Evolutionary conservation across 2,329 filamentous ascomycete genomes (phyloP).

Genomic region (Penicillium sp.): DNA sequence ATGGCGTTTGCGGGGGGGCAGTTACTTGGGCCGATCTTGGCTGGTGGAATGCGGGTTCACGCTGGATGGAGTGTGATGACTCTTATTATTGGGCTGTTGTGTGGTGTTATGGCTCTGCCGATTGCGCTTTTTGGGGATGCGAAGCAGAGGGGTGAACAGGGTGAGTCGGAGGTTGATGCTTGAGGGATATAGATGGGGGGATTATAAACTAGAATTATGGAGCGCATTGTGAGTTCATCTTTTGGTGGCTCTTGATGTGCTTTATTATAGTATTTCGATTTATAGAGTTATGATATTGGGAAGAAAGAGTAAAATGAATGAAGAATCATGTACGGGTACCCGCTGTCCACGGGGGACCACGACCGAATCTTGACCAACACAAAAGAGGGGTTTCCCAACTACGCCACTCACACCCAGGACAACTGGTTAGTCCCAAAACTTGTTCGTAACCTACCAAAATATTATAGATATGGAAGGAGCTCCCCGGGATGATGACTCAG

Average conservation of each 20-base stretch:
- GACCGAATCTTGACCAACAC: no score
- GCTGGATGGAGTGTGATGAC: conserved; percentile 29
- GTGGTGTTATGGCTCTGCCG: conserved; percentile 23
- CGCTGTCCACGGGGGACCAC: no score
- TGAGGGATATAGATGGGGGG: not conserved
- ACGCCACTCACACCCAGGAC: not conserved
- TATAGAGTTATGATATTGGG: no score
- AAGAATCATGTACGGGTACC: no score
- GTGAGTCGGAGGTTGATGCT: not conserved
- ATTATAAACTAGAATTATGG: not conserved
- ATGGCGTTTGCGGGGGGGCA: conserved; percentile 58
- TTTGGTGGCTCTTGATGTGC: no score
- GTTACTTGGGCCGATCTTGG: conserved; percentile 55
- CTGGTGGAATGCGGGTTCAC: conserved; percentile 37
- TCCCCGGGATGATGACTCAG: not conserved
- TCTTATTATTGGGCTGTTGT: conserved; percentile 24
- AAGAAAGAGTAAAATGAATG: no score
- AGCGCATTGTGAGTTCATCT: no score
- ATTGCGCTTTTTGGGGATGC: conserved; percentile 12
- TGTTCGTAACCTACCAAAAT: not conserved
- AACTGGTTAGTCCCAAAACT: not conserved
- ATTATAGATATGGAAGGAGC: not conserved
- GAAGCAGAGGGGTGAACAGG: not conserved
- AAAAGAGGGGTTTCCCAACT: not conserved
- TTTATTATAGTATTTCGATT: no score